Conservation (phyloP, 306 rosid species). For the Leucaena leucocephala region DNA sequence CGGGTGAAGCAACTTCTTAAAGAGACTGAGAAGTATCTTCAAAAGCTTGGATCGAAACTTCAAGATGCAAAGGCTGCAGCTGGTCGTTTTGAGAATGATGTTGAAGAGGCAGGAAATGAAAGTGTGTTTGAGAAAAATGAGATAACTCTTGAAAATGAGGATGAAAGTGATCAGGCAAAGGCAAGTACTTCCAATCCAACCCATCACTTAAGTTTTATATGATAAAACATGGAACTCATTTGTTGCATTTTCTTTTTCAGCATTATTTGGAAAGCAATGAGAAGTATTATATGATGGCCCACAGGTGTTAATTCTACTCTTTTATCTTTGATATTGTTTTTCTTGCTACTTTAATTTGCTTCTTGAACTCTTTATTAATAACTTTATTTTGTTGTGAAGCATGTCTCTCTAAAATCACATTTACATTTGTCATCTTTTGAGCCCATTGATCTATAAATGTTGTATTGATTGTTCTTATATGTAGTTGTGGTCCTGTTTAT, state of each 20-base stretch:
- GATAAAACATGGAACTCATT: constrained; percentile 32
- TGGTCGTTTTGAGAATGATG: constrained; percentile 65
- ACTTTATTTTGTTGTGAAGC: constrained; percentile 3
- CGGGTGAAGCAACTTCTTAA: constrained; percentile 98
- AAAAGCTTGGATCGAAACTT: constrained; percentile 94
- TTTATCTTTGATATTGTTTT: constrained; percentile 29
- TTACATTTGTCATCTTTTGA: constrained; percentile 28
- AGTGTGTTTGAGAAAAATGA: constrained; percentile 66
- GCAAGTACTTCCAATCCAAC: constrained; percentile 49
- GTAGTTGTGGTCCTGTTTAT: constrained; percentile 16
- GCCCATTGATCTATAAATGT: constrained; percentile 29
- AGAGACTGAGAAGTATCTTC: constrained; percentile 98
- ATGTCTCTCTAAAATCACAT: neutral
- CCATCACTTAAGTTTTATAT: constrained; percentile 18
- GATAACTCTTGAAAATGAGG: constrained; percentile 74
- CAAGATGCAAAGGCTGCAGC: constrained; percentile 80
- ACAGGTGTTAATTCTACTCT: constrained; percentile 63
- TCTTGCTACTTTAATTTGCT: constrained; percentile 29
- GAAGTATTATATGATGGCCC: constrained; percentile 99
- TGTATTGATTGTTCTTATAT: neutral
- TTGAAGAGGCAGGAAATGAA: constrained; percentile 62
- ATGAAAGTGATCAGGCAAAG: constrained; percentile 98
- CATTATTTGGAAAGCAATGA: constrained; percentile 99
- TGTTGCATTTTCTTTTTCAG: constrained; percentile 56
- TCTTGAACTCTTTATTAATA: constrained; percentile 6